These are phyloP conservation scores for Phytophthora megakarya DNA, from an alignment of 352 stramenopile species.

Conservation along the genomic window DNA sequence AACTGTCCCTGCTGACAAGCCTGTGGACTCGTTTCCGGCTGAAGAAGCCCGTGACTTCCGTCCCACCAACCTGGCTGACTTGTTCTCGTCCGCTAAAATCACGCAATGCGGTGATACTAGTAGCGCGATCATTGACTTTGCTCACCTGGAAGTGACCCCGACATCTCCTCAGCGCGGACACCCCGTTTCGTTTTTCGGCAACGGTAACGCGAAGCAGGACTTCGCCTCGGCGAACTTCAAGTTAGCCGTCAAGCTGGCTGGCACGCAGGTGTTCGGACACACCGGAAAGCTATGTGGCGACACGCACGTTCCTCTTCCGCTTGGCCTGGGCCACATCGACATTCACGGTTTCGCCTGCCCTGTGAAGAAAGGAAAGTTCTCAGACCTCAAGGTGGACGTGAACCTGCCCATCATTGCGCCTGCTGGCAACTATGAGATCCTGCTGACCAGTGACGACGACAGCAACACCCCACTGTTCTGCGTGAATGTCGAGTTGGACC, in stretches of 20 bases:
- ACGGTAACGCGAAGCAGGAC: conserved; percentile 70
- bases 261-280: conserved; percentile 75
- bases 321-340: conserved; percentile 86
- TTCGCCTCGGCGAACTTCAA: conserved; percentile 71
- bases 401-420: conserved; percentile 84
- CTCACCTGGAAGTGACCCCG: conserved; percentile 68
- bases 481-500: conserved; percentile 76
- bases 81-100: conserved; percentile 77
- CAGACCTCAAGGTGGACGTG: conserved; percentile 77
- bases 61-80: conserved; percentile 35
- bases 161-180: conserved; percentile 74
- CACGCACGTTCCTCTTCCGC: conserved; percentile 76
- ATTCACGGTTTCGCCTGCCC: conserved; percentile 83
- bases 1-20: conserved; percentile 15
- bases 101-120: conserved; percentile 76
- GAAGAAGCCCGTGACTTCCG: conserved; percentile 37
- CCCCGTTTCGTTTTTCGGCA: conserved; percentile 72
- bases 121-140: conserved; percentile 69
- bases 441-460: conserved; percentile 64
- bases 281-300: conserved; percentile 76
- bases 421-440: conserved; percentile 81
- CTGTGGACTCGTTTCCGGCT: conserved; percentile 36
- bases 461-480: conserved; percentile 65
- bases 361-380: conserved; percentile 64
- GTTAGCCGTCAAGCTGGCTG: conserved; percentile 73